Base-by-base conservation (phyloP, 352 stramenopile species). In the Globisporangium polare region DNA sequence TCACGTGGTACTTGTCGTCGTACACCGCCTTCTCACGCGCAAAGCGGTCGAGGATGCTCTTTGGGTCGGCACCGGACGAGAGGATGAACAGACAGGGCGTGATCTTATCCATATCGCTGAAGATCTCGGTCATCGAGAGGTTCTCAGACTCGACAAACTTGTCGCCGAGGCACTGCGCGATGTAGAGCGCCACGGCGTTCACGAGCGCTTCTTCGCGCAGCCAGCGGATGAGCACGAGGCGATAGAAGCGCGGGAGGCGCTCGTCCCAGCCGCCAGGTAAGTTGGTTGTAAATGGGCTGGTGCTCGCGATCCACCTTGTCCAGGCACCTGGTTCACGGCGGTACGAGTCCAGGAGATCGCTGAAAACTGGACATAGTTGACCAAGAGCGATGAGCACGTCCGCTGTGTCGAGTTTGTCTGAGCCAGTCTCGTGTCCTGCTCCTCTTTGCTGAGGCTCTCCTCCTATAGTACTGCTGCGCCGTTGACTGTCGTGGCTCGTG, bases 11-110 rank as follows among this genome's bases (percentile, higher is more conserved):
- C 20, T 62, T 66, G 7, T 69, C 71, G 58, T 72, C 80, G 37
- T 53, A 66, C 26, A 75, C 59, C 53, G 55, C 67, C 43, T 54
- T 72, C 55, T 82, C 76, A 20, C 57, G 62, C 4, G 82, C 83
- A 61, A 89, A 88, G 0, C 71, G 72, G 13, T 73, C 68, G 18
- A 94, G 50, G 2, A 75, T 53, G 42, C 68, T 69, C 13, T 76
- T 75, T 0, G 86, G 84, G 24, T 93, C 86, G 2, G 86, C 77
- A 0, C 86, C 86, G 1, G 84, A 74, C 4, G 84, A 93, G 12
- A 94, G 65, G 43, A 94, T 77, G 58, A 94, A 92, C 15, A 94
- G 46, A 18, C 80, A 90, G 0, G 86, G 86, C 3, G 83, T 92
- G 17, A 66, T 58, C 20, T 78, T 82, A 46, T 85, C 74, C 51